Percentiles rank a stretch among this genome's conserved stretches.
Evolutionary conservation across 2,329 filamentous ascomycete species (phyloP).

Genomic region (Fusarium verticillioides): DNA sequence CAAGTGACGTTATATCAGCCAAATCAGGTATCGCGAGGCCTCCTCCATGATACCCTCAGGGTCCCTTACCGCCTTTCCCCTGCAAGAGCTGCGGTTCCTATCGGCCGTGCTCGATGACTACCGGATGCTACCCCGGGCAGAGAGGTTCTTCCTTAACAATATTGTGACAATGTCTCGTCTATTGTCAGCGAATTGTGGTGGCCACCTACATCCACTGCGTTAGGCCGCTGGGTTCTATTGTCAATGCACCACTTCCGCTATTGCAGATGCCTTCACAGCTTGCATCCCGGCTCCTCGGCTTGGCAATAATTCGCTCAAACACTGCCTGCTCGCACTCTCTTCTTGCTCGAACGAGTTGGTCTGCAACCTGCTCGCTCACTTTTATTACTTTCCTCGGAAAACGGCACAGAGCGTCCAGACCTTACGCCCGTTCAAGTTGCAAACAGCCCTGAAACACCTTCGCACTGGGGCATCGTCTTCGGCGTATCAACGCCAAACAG

Average conservation of each 20-base stretch:
- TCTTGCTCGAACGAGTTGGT: constrained; percentile 22
- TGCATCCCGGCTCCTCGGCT: constrained; percentile 2
- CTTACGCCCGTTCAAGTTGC: constrained; percentile 6
- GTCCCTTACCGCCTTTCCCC: constrained; percentile 37
- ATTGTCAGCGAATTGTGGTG: constrained; percentile 1
- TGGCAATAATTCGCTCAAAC: constrained; percentile 38
- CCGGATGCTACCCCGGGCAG: constrained; percentile 17
- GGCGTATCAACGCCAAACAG: constrained; percentile 13
- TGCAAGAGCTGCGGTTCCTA: constrained; percentile 12
- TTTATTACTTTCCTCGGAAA: constrained; percentile 13
- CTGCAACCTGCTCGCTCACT: background rate
- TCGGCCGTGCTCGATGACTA: constrained; percentile 31
- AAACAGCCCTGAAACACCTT: constrained; percentile 3
- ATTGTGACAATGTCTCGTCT: constrained; percentile 12
- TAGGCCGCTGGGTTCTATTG: constrained; percentile 17
- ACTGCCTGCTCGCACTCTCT: constrained; percentile 5
- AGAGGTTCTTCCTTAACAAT: constrained; percentile 24
- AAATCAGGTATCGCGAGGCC: constrained; percentile 30
- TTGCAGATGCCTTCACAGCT: constrained; percentile 25
- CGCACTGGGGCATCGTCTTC: constrained; percentile 1
- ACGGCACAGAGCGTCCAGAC: constrained; percentile 11
- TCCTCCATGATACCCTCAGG: constrained; percentile 8
- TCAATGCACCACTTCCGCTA: constrained; percentile 22
- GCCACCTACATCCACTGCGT: constrained; percentile 10
- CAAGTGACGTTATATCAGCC: constrained; percentile 21